These are phyloP conservation scores for Colletotrichum truncatum DNA, from an alignment of 2,329 filamentous ascomycete genomes.

Conservation along the genomic window DNA sequence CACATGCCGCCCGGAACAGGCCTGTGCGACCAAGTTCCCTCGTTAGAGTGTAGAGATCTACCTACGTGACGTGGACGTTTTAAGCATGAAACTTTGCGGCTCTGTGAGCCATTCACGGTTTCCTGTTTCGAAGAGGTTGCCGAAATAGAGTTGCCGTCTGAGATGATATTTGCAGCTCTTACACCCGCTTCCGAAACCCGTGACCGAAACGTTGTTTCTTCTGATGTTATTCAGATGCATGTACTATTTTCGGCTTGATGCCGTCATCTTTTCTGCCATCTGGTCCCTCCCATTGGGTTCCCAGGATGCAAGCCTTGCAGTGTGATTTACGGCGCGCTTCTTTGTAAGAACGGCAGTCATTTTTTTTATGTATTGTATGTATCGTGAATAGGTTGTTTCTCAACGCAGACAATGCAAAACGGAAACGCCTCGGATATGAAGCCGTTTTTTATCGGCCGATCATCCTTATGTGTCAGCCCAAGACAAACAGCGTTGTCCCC, in stretches of 20 bases:
- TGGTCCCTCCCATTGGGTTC: neutral
- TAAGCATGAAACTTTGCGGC: constrained; percentile 19
- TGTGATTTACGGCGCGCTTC: no score
- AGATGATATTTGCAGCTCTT: neutral
- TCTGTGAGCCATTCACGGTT: constrained; percentile 18
- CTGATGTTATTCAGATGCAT: neutral
- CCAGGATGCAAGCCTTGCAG: neutral
- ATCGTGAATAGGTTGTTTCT: no score
- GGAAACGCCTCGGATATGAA: no score
- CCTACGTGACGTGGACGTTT: constrained; percentile 16
- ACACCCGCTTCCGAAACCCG: constrained; percentile 11
- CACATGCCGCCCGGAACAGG: neutral
- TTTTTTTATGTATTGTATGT: no score
- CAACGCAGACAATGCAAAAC: no score
- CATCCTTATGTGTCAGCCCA: no score
- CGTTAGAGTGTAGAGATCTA: neutral
- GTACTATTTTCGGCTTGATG: neutral
- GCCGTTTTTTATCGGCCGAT: no score
- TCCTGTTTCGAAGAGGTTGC: constrained; percentile 6
- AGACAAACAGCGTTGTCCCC: no score
- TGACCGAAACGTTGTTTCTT: constrained; percentile 10
- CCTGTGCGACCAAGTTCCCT: constrained; percentile 4
- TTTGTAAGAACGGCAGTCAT: no score
- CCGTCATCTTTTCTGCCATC: constrained; percentile 14
- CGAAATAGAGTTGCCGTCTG: constrained; percentile 10